A percentile compares a stretch with the other conserved stretches of the same genome.
Evolutionary conservation across 2,329 filamentous ascomycete genomes (phyloP).

Genomic region (Mycosphaerella arachidis): DNA sequence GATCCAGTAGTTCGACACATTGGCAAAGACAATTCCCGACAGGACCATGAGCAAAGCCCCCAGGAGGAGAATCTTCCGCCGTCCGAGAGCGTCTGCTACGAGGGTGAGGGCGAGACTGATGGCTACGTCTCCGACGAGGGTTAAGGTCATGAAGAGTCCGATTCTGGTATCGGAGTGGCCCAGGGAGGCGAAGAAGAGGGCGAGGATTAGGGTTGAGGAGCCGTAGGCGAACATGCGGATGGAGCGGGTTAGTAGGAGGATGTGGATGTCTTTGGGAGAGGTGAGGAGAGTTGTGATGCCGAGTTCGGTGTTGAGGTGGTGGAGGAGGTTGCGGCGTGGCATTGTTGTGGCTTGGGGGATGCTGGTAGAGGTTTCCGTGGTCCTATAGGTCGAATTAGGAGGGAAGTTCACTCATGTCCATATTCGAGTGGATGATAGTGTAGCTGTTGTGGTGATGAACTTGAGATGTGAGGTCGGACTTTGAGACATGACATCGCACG

Average conservation of each 20-base stretch:
- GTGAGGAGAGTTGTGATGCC: conserved; percentile 43
- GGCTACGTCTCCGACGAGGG: conserved; percentile 30
- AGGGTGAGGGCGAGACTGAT: conserved; percentile 30
- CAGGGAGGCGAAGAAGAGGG: conserved; percentile 28
- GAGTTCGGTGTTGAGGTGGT: conserved; percentile 34
- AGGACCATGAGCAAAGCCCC: conserved; percentile 29
- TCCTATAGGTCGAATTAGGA: too few species aligned
- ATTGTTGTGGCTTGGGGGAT: not conserved
- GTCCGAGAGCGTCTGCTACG: conserved; percentile 29
- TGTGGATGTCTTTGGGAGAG: conserved; percentile 49
- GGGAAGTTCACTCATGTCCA: too few species aligned
- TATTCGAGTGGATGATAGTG: too few species aligned
- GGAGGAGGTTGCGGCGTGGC: not conserved
- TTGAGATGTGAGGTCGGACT: not conserved
- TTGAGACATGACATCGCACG: not conserved
- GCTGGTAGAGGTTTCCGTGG: too few species aligned
- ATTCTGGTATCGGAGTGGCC: conserved; percentile 29
- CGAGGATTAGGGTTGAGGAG: conserved; percentile 34
- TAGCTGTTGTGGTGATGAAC: too few species aligned
- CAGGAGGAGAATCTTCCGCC: conserved; percentile 26
- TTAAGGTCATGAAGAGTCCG: conserved; percentile 35
- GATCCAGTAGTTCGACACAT: conserved; percentile 25
- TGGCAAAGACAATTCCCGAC: conserved; percentile 29
- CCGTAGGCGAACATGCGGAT: conserved; percentile 62
- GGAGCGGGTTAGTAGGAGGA: conserved; percentile 57